A percentile compares a stretch with the other conserved stretches of the same genome.
Evolutionary conservation across 1,284 basidiomycete species (phyloP).

Genomic region (Trichosporon coremiiforme): DNA sequence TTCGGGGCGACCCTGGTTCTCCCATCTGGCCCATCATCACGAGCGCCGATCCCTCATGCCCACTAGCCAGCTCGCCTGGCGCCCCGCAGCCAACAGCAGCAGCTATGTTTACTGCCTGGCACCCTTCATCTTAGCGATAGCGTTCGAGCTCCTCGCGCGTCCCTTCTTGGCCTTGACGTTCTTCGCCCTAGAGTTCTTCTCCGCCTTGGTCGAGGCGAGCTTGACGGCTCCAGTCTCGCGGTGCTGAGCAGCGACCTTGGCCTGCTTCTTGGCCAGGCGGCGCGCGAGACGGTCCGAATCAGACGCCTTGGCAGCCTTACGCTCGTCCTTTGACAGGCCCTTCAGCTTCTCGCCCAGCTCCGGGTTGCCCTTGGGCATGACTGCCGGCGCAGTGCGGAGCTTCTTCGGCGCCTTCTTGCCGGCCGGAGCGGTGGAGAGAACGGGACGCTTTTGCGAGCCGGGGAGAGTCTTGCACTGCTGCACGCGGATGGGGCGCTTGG

Average conservation of each 20-base stretch:
- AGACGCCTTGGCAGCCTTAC: constrained; percentile 75
- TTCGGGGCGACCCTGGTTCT: not conserved
- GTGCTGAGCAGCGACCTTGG: constrained; percentile 41
- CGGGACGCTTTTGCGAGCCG: constrained; percentile 33
- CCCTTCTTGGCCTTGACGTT: constrained; percentile 54
- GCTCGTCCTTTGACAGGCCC: constrained; percentile 76
- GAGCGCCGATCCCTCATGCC: no score
- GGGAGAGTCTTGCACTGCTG: constrained; percentile 73
- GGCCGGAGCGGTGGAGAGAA: constrained; percentile 29
- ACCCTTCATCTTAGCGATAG: constrained; percentile 56
- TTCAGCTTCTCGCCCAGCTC: constrained; percentile 73
- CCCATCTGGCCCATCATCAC: no score
- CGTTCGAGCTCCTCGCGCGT: constrained; percentile 49
- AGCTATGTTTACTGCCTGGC: constrained; percentile 31
- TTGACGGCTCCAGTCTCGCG: constrained; percentile 64
- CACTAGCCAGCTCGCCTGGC: no score
- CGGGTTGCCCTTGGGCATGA: constrained; percentile 73
- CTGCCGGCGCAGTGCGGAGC: constrained; percentile 22
- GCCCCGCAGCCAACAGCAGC: no score
- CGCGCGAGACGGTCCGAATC: constrained; percentile 78
- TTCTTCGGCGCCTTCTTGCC: constrained; percentile 19
- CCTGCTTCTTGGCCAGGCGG: constrained; percentile 83
- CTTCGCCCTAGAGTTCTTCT: constrained; percentile 38
- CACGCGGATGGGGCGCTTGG: constrained; percentile 82
- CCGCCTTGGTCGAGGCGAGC: constrained; percentile 39